These are phyloP conservation scores for Nepenthes mirabilis DNA, from an alignment of 148 eudicot species.

Conservation along the genomic window DNA sequence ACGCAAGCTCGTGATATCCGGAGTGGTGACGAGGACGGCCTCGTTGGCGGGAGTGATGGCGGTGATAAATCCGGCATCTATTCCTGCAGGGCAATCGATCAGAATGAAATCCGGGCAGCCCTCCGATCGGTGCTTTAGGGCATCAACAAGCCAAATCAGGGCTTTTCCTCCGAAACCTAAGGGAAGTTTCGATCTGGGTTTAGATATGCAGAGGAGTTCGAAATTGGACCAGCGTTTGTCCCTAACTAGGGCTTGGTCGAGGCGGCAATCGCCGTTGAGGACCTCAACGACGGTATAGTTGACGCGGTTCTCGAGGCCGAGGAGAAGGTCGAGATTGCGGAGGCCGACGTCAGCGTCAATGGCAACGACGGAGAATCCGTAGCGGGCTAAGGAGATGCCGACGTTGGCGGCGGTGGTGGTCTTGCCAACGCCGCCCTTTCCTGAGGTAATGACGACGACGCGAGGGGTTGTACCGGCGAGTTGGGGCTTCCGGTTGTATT, in stretches of 20 bases:
- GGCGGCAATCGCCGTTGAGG: constrained; percentile 85
- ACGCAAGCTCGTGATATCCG: constrained; percentile 74
- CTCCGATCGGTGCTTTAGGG: constrained; percentile 57
- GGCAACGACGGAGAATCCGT: constrained; percentile 86
- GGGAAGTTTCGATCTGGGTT: constrained; percentile 85
- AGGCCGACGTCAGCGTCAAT: constrained; percentile 95
- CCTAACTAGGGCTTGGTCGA: constrained; percentile 85
- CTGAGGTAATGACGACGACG: constrained; percentile 86
- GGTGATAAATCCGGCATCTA: constrained; percentile 94
- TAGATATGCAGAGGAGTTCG: constrained; percentile 74
- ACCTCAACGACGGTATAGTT: constrained; percentile 90
- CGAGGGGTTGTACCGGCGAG: constrained; percentile 76
- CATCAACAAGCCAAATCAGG: constrained; percentile 80
- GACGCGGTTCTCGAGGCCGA: constrained; percentile 87
- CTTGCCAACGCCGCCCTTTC: constrained; percentile 95
- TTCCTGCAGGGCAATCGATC: constrained; percentile 93
- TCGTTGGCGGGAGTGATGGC: constrained; percentile 95
- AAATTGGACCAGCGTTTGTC: constrained; percentile 84
- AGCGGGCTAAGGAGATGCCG: constrained; percentile 87
- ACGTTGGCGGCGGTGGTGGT: constrained; percentile 95
- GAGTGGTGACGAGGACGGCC: constrained; percentile 86
- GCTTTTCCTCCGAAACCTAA: constrained; percentile 88
- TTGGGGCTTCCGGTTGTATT: constrained; percentile 19
- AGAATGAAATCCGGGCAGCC: constrained; percentile 73
- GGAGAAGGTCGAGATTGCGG: constrained; percentile 82